These are phyloP conservation scores for Luffa aegyptiaca DNA, from an alignment of 306 rosid genomes.

Conservation along the genomic window DNA sequence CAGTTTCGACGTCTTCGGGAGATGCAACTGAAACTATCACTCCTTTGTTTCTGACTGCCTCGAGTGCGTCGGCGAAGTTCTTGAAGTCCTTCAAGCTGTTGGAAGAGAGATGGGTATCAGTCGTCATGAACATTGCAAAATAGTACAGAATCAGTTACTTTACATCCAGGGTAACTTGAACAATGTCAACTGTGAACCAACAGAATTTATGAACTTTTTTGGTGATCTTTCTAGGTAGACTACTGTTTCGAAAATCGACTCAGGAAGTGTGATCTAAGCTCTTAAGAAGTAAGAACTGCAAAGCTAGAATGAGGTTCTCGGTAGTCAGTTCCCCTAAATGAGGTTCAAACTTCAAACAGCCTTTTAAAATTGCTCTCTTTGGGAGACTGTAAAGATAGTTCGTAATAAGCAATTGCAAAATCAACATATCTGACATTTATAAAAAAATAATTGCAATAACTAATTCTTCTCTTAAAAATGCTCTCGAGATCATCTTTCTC, in stretches of 20 bases:
- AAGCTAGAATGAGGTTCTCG: too few relatives aligned
- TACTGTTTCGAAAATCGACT: too few relatives aligned
- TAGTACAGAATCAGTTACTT: neutral
- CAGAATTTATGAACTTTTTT: too few relatives aligned
- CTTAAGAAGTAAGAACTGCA: too few relatives aligned
- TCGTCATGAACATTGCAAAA: neutral
- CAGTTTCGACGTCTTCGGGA: slow-evolving; percentile 71
- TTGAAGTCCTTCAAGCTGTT: slow-evolving; percentile 85
- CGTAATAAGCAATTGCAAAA: neutral
- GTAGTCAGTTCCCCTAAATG: too few relatives aligned
- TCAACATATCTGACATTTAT: neutral
- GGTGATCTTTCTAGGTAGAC: too few relatives aligned
- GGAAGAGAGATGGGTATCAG: neutral
- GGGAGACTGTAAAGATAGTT: too few relatives aligned
- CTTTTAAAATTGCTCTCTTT: too few relatives aligned
- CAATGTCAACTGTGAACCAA: too few relatives aligned
- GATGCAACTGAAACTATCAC: slow-evolving; percentile 94
- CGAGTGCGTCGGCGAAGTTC: slow-evolving; percentile 57
- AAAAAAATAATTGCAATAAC: neutral
- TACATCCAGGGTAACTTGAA: too few relatives aligned
- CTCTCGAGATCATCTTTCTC: neutral
- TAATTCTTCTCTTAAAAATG: neutral
- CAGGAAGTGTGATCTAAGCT: too few relatives aligned
- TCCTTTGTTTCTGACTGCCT: slow-evolving; percentile 71
- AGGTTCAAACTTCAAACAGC: too few relatives aligned